phyloP scores from a whole-genome alignment of 768 basidiomycete species.

The Mycena galericulata region DNA sequence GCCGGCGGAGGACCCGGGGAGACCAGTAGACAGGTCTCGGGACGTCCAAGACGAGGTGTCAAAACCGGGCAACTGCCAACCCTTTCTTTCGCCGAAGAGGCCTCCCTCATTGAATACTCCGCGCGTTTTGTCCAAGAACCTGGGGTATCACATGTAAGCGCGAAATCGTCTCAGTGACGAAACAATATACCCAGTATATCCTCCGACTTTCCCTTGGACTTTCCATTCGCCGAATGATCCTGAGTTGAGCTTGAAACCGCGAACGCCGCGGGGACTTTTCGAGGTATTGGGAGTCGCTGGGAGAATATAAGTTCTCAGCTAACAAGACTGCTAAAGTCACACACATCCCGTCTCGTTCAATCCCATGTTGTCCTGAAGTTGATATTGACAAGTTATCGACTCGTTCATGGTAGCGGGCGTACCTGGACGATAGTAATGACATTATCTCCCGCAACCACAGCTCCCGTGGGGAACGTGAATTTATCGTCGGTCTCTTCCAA shows the following conservation, averaged over 20 bases:
- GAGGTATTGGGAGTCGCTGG: conserved; percentile 61
- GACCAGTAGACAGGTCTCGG: conserved; percentile 68
- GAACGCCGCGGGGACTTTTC: conserved; percentile 82
- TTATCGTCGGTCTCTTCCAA: conserved; percentile 76
- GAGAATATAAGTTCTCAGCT: neutral
- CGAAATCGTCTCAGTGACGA: conserved; percentile 5
- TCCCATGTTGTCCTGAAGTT: conserved; percentile 80
- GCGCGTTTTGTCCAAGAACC: conserved; percentile 79
- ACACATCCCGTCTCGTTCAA: conserved; percentile 71
- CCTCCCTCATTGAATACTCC: conserved; percentile 82
- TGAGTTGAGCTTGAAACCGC: conserved; percentile 76
- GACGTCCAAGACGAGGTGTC: conserved; percentile 69
- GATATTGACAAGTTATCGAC: too few species aligned
- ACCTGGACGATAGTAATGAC: conserved; percentile 85
- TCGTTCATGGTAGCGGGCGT: conserved; percentile 19
- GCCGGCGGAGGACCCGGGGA: conserved; percentile 70
- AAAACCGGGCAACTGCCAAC: conserved; percentile 83
- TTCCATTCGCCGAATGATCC: conserved; percentile 75
- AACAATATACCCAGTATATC: conserved; percentile 67
- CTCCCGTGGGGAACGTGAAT: conserved; percentile 70
- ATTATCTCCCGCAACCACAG: conserved; percentile 71
- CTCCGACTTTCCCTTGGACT: conserved; percentile 83
- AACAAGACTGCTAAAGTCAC: conserved; percentile 25
- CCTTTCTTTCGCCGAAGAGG: conserved; percentile 74
- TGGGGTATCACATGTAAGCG: conserved; percentile 42